Conservation (phyloP, 106 monocot genomes). For the Apostasia shenzhenica region DNA sequence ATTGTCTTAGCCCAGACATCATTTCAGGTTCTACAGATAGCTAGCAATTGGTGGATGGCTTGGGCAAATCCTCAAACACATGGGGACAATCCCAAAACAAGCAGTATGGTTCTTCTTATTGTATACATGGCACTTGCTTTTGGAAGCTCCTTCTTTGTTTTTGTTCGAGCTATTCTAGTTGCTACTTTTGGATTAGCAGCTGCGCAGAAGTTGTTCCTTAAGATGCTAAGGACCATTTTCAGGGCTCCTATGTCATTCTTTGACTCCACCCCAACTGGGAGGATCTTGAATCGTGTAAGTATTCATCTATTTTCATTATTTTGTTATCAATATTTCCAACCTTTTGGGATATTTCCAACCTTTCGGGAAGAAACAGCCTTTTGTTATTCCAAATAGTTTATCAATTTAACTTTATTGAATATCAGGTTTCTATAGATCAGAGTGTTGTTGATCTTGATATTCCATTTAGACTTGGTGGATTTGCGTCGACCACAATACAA, state of each 20-base stretch:
- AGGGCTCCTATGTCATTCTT: constrained; percentile 96
- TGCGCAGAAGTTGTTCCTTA: constrained; percentile 85
- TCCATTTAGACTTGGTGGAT: constrained; percentile 89
- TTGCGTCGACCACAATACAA: constrained; percentile 93
- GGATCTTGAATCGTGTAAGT: constrained; percentile 90
- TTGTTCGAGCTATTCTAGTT: constrained; percentile 79
- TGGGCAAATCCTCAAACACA: constrained; percentile 96
- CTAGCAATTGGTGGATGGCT: constrained; percentile 99
- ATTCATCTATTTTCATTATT: constrained; percentile 6
- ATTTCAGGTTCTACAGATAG: constrained; percentile 94
- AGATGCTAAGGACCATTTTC: constrained; percentile 81
- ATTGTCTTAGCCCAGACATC: constrained; percentile 74
- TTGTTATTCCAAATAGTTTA: background rate
- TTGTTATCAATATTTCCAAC: background rate
- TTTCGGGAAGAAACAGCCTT: background rate
- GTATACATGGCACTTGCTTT: constrained; percentile 97
- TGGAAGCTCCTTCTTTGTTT: constrained; percentile 93
- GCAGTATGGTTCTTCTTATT: constrained; percentile 59
- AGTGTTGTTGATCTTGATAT: constrained; percentile 98
- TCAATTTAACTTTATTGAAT: constrained; percentile 13
- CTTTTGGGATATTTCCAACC: too few relatives aligned
- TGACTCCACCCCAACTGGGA: constrained; percentile 91
- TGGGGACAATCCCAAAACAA: constrained; percentile 76
- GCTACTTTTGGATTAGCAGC: constrained; percentile 95
- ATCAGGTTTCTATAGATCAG: constrained; percentile 99